Conservation (phyloP, 768 basidiomycete genomes). For the Clitopilus passeckerianus region DNA sequence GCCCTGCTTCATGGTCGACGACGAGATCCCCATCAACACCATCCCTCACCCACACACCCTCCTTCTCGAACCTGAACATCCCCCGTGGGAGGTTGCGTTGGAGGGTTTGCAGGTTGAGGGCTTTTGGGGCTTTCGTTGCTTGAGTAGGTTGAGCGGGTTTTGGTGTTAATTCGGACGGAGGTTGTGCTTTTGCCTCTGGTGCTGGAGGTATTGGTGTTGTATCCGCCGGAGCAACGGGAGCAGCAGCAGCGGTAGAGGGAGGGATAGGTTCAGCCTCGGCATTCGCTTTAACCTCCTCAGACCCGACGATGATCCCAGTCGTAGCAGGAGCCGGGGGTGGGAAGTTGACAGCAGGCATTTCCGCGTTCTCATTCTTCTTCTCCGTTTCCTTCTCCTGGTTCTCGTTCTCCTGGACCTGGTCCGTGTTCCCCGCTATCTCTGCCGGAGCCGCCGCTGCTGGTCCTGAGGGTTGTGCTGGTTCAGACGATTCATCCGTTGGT, state of each 20-base stretch:
- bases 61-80: conserved; percentile 33
- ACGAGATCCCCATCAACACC: conserved; percentile 8
- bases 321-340: neutral
- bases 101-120: conserved; percentile 26
- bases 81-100: conserved; percentile 27
- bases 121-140: conserved; percentile 8
- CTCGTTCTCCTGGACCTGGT: no score
- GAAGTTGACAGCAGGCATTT: neutral
- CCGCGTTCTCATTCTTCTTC: neutral
- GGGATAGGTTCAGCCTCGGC: neutral
- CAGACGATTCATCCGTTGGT: no score
- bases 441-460: no score
- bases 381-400: neutral
- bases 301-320: neutral
- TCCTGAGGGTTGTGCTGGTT: no score
- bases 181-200: no score
- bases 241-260: neutral
- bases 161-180: neutral
- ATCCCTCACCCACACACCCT: conserved; percentile 31
- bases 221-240: no score
- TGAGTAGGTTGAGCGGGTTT: no score
- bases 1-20: no score
- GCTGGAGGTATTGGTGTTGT: no score
- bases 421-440: no score
- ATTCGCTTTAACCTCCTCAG: no score